Conservation (phyloP, 148 eudicot genomes). For the Rhododendron kiyosumense region DNA sequence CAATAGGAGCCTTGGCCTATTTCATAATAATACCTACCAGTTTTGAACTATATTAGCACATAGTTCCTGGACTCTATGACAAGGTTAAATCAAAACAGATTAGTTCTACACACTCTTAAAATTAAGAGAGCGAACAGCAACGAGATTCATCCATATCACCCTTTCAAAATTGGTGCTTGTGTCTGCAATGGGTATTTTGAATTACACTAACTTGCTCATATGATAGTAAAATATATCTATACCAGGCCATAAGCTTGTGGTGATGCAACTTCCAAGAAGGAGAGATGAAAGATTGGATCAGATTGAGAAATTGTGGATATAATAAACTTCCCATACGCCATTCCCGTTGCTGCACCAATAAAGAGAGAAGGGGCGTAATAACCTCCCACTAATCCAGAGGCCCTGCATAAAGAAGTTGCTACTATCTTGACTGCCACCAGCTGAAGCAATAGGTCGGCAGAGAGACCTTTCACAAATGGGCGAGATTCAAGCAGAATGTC, state of each 20-base stretch:
- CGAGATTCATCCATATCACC: background rate
- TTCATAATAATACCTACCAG: background rate
- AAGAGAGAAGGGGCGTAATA: conserved; percentile 93
- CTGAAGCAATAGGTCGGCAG: conserved; percentile 73
- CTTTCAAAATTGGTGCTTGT: background rate
- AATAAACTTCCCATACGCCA: conserved; percentile 82
- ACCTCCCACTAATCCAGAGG: conserved; percentile 94
- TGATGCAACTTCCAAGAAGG: conserved; percentile 80
- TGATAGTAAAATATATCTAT: conserved; percentile 13
- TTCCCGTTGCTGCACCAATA: conserved; percentile 96
- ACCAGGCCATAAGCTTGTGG: conserved; percentile 99
- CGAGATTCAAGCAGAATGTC: conserved; percentile 80
- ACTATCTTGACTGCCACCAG: conserved; percentile 72
- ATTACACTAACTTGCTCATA: background rate
- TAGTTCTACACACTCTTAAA: background rate
- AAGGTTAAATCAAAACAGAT: background rate
- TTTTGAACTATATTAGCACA: background rate
- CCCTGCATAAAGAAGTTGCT: conserved; percentile 80
- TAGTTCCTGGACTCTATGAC: background rate
- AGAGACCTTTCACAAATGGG: conserved; percentile 58
- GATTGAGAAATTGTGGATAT: conserved; percentile 45
- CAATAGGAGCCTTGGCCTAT: background rate
- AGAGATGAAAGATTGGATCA: conserved; percentile 48
- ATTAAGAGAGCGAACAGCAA: background rate
- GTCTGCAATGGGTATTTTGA: background rate